Percentiles rank a stretch among this genome's conserved stretches.
These are phyloP conservation scores for Phaeophleospora eucalypticola DNA, from an alignment of 2,329 filamentous ascomycete genomes.

Conservation along the genomic window DNA sequence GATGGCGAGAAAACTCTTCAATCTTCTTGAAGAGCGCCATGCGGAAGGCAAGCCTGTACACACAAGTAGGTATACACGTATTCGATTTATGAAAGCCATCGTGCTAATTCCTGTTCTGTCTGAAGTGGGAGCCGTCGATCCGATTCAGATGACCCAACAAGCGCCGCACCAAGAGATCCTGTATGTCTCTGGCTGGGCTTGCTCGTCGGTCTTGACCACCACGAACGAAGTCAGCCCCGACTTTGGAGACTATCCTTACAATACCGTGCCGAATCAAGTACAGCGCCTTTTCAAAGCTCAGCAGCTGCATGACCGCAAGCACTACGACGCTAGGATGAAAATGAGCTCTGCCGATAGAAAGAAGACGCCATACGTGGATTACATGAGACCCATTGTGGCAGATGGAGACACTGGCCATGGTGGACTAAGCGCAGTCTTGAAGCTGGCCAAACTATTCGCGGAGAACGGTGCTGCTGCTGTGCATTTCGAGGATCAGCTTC, in stretches of 20 bases:
- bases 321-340: constrained; percentile 81
- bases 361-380: constrained; percentile 80
- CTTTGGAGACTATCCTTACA: constrained; percentile 98
- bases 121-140: constrained; percentile 91
- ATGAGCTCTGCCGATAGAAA: constrained; percentile 69
- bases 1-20: constrained; percentile 93
- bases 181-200: constrained; percentile 96
- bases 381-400: constrained; percentile 88
- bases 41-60: constrained; percentile 83
- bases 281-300: constrained; percentile 95
- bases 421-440: constrained; percentile 85
- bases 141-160: constrained; percentile 99
- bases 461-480: constrained; percentile 95
- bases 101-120: constrained; percentile 28
- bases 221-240: constrained; percentile 98
- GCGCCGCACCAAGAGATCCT: constrained; percentile 92
- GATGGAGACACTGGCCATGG: constrained; percentile 96
- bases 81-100: constrained; percentile 5
- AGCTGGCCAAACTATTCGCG: constrained; percentile 94
- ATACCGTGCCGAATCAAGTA: constrained; percentile 97
- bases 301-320: constrained; percentile 92
- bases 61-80: constrained; percentile 61
- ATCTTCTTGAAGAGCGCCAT: constrained; percentile 73
- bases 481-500: constrained; percentile 96
- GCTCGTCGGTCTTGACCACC: constrained; percentile 83